Base-by-base conservation (phyloP, 163 green algal species). In the Prototheca wickerhamii region DNA sequence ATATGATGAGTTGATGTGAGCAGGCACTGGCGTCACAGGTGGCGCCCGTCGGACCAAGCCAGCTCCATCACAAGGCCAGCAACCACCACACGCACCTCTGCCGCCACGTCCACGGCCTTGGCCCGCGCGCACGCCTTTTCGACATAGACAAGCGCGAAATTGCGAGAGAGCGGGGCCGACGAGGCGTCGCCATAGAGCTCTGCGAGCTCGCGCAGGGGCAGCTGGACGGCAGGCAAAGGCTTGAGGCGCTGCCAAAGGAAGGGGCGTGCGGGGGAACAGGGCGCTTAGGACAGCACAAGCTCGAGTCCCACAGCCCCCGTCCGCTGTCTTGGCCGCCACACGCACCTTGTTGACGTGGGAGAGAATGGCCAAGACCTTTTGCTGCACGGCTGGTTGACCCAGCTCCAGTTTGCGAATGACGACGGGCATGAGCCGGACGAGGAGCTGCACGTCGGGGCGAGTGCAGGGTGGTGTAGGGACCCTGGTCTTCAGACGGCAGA, bases 81-180 rank as follows among this genome's bases (percentile, higher is more conserved):
- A n/a, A n/a, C n/a, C n/a, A n/a, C n/a, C n/a, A n/a, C n/a, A n/a
- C n/a, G n/a, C n/a, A n/a, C n/a, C n/a, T n/a, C n/a, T n/a, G n/a
- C n/a, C n/a, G n/a, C n/a, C n/a, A n/a, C n/a, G n/a, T n/a, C n/a
- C n/a, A n/a, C n/a, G n/a, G n/a, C n/a, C n/a, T n/a, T n/a, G n/a
- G n/a, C n/a, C n/a, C n/a, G n/a, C n/a, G n/a, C n/a, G 37, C 37
- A 46, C 3, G 82, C 90, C 75, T 89, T 92, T 65, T 96, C 89
- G 29, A 80, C 31, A 64, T 97, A 97, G 49, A 97, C 82, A 30
- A 96, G 70, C 18, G 80, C 80, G 75, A 96, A 96, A 68, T 86
- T 95, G 35, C 77, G 70, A 21, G 86, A 80, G 64, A 94, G 73
- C 20, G 76, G 74, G 53, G 44, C 52, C 57, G 58, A 15, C 23